Evolutionary conservation across 768 basidiomycete species (phyloP).

Genomic region (Kwoniella sp.): DNA sequence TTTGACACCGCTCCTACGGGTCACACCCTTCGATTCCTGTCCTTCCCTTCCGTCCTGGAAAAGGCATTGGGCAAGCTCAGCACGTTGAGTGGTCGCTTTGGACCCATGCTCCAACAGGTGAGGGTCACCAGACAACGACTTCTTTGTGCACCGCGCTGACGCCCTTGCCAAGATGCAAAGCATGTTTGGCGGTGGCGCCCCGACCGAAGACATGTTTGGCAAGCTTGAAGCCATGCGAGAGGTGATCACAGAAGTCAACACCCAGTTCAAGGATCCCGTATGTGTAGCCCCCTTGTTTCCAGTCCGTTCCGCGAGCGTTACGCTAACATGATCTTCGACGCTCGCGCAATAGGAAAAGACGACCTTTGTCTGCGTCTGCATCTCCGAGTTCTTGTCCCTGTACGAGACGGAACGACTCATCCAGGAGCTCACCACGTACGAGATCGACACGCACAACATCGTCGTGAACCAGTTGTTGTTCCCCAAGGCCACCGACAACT

Average conservation of each 20-base stretch:
- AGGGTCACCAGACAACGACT: conserved; percentile 7
- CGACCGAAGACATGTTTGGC: conserved; percentile 97
- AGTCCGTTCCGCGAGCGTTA: not conserved
- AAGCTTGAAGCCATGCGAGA: conserved; percentile 96
- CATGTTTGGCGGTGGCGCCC: conserved; percentile 90
- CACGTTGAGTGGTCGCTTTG: conserved; percentile 86
- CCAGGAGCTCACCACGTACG: conserved; percentile 69
- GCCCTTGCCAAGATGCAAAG: conserved; percentile 67
- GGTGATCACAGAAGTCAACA: conserved; percentile 96
- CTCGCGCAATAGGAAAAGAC: conserved; percentile 74
- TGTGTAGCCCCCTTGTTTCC: conserved; percentile 41
- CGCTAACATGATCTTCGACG: not conserved
- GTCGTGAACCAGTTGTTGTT: conserved; percentile 96
- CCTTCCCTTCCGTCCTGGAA: conserved; percentile 96
- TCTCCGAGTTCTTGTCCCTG: conserved; percentile 94
- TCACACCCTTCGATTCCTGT: conserved; percentile 94
- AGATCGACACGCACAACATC: conserved; percentile 98
- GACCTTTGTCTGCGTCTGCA: conserved; percentile 97
- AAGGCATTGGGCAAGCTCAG: conserved; percentile 95
- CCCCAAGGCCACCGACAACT: conserved; percentile 87
- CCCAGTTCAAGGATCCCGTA: conserved; percentile 97
- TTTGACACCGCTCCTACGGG: conserved; percentile 99
- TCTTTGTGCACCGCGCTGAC: not conserved
- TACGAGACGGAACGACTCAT: conserved; percentile 98
- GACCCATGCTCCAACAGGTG: conserved; percentile 88